Percentiles rank a stretch among this genome's conserved stretches.
These are phyloP conservation scores for Clarireedia homoeocarpa DNA, from an alignment of 2,329 filamentous ascomycete species.

Conservation along the genomic window DNA sequence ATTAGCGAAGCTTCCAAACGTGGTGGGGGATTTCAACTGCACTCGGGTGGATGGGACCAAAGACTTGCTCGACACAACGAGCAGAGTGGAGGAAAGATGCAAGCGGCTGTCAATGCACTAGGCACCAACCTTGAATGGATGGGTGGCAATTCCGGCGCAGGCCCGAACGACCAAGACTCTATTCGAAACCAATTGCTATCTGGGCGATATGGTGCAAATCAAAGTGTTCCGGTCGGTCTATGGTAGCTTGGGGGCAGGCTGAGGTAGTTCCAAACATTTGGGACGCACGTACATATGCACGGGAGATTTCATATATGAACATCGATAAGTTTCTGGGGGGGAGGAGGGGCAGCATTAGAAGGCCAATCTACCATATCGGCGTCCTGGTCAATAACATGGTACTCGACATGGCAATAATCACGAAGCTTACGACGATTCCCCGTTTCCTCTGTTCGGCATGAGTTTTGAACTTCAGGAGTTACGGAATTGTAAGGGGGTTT, in stretches of 20 bases:
- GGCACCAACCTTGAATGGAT: slow-evolving; percentile 72
- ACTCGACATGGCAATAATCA: slow-evolving; percentile 19
- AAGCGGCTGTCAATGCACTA: slow-evolving; percentile 71
- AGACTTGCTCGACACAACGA: slow-evolving; percentile 82
- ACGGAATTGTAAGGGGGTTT: slow-evolving; percentile 10
- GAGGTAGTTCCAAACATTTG: slow-evolving; percentile 17
- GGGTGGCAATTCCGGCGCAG: slow-evolving; percentile 33
- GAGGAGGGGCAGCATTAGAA: slow-evolving; percentile 3
- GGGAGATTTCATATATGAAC: slow-evolving; percentile 6
- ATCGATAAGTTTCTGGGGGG: neutral
- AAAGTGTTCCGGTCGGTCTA: slow-evolving; percentile 53
- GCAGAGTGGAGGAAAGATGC: slow-evolving; percentile 73
- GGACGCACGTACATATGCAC: slow-evolving; percentile 15
- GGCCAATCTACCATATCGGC: slow-evolving; percentile 7
- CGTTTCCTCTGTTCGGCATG: slow-evolving; percentile 14
- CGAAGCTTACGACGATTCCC: slow-evolving; percentile 28
- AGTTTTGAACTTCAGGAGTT: slow-evolving; percentile 24
- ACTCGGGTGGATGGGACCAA: slow-evolving; percentile 89
- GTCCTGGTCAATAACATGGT: slow-evolving; percentile 8
- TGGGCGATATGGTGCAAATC: slow-evolving; percentile 45
- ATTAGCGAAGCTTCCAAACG: slow-evolving; percentile 86
- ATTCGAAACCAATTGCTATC: slow-evolving; percentile 56
- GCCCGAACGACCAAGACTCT: slow-evolving; percentile 41
- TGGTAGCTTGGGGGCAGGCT: slow-evolving; percentile 25
- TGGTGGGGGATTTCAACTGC: slow-evolving; percentile 81